Evolutionary conservation across 768 basidiomycete genomes (phyloP), one percentile per base, ranked within the genome.

Genomic region (Tylopilus sp.): DNA sequence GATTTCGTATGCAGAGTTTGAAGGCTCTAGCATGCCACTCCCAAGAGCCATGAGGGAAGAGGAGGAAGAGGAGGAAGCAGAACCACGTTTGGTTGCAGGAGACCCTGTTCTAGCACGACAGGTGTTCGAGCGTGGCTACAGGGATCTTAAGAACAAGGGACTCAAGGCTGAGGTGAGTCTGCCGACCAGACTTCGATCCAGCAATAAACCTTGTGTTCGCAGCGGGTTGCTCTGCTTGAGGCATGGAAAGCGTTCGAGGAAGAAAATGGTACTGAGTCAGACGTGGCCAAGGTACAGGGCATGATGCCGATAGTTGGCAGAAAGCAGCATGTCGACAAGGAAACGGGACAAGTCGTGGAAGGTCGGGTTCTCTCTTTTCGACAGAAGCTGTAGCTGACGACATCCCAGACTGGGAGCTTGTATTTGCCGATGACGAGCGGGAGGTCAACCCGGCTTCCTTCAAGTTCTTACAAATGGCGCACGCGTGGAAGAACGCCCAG

Each of bases 181-280:
- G 18, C 17, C 2, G 6, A 12, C 22, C 28, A 22, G 15, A 46
- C 46, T 49, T 39, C 40, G 40, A 6, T 35, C n/a, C 31, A 53
- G 20, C 54, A 18, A 46, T 39, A 25, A 41, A 48, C 40, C 18
- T 23, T 21, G 41, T 51, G 44, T 23, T 44, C 48, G 23, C 61
- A 95, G 91, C 93, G 95, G 50, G 91, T 94, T 50, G 87, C 90
- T 4, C 73, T 99, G 17, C 79, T 99, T 22, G 88, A 95, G 64
- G 88, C 91, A 1, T 99, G 97, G 97, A 97, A 95, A 74, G 76
- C 83, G 1, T 97, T 95, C 65, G 97, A 99, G 70, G 79, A 89
- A 64, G 77, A 78, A 36, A 74, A 91, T 52, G 95, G 97, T 17
- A 77, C 83, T 1, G 68, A 79, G 10, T 82, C 82, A 7, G 84